Base-by-base conservation (phyloP, 345 rosid species). In the Anacardium occidentale region DNA sequence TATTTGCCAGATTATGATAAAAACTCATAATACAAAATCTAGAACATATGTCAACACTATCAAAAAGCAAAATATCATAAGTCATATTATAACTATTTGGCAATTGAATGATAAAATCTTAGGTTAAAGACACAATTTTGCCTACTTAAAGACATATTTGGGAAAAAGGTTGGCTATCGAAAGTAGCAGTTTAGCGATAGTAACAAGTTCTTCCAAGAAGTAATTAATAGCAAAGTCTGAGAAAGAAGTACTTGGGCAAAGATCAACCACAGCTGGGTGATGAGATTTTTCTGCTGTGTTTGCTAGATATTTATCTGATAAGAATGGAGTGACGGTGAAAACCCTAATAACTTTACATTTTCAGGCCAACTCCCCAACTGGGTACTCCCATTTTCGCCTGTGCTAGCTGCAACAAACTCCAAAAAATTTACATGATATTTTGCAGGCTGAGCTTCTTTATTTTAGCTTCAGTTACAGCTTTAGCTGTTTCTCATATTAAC, bases 401-500 rank as follows among this genome's bases (percentile, higher is more conserved):
- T 15, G 18, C 53, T 13, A 50, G 21, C 10, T n/a, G n/a, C 34
- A 25, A 21, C 70, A 48, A 37, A 37, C 32, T 51, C 21, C 40
- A 42, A 72, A 48, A 42, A 66, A 22, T 14, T 48, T 64, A 59
- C 70, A 73, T 78, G 84, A 62, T 85, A 18, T 55, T 83, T 70
- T 5, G 42, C 42, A 62, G 70, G 64, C 66, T 81, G 54, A 72
- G 82, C 72, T 68, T 80, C 20, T 48, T 82, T 44, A 75, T 78
- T 53, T 56, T 71, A 42, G 72, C 86, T 61, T 61, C 80, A 11
- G 48, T 67, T 42, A 72, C 80, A 66, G 80, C 83, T 55, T 18
- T 66, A 20, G 51, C 71, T 7, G 66, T 75, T 64, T 69, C 80
- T 45, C 20, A 47, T 14, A 17, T 52, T 12, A 72, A 51, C 51